Base-by-base conservation (phyloP, 805 yeast genomes). In the Candida ponderosae region DNA sequence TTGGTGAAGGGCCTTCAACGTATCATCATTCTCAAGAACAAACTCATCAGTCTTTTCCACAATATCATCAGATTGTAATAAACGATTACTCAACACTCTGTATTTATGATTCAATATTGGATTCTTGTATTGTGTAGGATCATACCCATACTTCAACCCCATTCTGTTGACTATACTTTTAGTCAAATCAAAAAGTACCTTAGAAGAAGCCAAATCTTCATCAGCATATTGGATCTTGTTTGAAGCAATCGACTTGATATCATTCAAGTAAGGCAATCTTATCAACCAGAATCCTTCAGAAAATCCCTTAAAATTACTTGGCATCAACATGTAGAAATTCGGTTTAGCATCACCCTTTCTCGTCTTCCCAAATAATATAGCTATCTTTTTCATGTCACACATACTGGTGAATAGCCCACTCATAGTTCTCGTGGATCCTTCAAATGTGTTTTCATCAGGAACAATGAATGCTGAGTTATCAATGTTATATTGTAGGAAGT, bases 241-340 rank as follows among this genome's bases (percentile, higher is more conserved):
- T 9, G 6, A 14, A 3, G 5, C 18, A 15, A 29, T 29, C 6
- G 72, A 66, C 36, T 97, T 65, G 4, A 87, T 57, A 53, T 86
- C 90, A 46, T 87, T 94, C 14, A 74, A 59, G 65, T 73, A 82
- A 1, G 97, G 96, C 18, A 84, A 47, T 23, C 70, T 66, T 8
- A 82, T 67, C 39, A 88, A 55, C 34, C 80, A 76, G 43, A 90
- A 73, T 0, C 96, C 96, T 39, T 82, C 77, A 0, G 90, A 82
- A 23, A 68, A 59, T n/a, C 33, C 33, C 8, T 24, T 24, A 13
- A 24, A 24, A 24, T 24, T 24, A 24, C 28, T 15, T 54, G 4
- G 35, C 14, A 24, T 24, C 13, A 37, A 20, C 48, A 57, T 19
- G 35, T 40, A 14, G 14, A 8, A 24, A 4, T 60, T 42, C 0